These are phyloP conservation scores for Taiozyma sp. DNA, from an alignment of 1,139 yeast species.

Conservation along the genomic window DNA sequence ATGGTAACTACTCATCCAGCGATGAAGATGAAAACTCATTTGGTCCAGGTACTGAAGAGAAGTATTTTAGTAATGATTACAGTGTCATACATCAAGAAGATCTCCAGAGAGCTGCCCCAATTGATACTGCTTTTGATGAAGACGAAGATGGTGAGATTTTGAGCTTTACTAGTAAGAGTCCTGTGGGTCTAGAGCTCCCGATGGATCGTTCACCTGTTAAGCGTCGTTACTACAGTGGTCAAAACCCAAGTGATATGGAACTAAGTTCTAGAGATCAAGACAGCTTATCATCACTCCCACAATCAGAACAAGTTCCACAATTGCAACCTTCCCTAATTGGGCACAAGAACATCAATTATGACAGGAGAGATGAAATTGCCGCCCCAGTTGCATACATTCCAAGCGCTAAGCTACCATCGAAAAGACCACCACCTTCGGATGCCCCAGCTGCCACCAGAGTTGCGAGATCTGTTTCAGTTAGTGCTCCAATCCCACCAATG, in stretches of 20 bases:
- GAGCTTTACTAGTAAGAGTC: slow-evolving; percentile 29
- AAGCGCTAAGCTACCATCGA: slow-evolving; percentile 11
- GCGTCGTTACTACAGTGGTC: neutral
- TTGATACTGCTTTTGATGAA: slow-evolving; percentile 4
- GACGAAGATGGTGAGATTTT: slow-evolving; percentile 20
- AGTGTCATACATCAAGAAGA: slow-evolving; percentile 15
- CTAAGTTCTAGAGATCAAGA: slow-evolving; percentile 1
- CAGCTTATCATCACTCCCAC: neutral
- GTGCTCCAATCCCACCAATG: slow-evolving; percentile 10
- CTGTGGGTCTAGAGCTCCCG: slow-evolving; percentile 24
- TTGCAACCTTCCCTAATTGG: neutral
- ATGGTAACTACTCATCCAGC: slow-evolving; percentile 19
- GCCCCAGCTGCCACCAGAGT: slow-evolving; percentile 28
- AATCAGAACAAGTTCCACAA: neutral
- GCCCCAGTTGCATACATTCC: slow-evolving; percentile 39
- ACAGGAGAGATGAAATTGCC: slow-evolving; percentile 47
- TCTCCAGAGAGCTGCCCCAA: neutral
- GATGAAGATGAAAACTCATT: slow-evolving; percentile 8
- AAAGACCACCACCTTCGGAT: slow-evolving; percentile 30
- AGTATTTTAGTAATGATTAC: slow-evolving; percentile 4
- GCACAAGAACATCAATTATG: slow-evolving; percentile 21
- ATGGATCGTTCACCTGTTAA: slow-evolving; percentile 10
- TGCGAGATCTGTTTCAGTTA: slow-evolving; percentile 29
- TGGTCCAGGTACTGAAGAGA: slow-evolving; percentile 5
- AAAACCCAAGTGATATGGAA: slow-evolving; percentile 1